phyloP scores from a whole-genome alignment of 306 rosid species.

The Malus fusca region DNA sequence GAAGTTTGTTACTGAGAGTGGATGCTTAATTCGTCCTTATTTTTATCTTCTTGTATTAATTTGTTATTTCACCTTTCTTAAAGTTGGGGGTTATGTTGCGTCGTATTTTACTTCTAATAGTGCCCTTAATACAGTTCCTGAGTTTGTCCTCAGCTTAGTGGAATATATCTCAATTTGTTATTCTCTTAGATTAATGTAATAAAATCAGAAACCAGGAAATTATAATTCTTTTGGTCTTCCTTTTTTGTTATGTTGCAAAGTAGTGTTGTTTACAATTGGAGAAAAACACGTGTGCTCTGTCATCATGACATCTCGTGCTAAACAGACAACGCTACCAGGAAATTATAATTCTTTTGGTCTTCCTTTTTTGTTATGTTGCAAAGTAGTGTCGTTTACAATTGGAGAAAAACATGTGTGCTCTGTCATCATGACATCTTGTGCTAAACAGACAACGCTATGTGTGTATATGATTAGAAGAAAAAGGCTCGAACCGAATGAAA shows the following conservation, averaged over 20 bases:
- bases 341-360: constrained; percentile 20
- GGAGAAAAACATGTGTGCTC: background rate
- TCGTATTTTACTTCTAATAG: constrained; percentile 3
- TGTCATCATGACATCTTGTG: no score
- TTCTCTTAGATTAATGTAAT: constrained; percentile 37
- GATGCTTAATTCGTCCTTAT: constrained; percentile 7
- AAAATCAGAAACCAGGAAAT: constrained; percentile 20
- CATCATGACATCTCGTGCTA: no score
- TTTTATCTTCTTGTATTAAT: background rate
- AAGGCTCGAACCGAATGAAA: no score
- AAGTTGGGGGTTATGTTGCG: constrained; percentile 20
- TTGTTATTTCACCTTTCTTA: constrained; percentile 11
- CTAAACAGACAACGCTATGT: no score
- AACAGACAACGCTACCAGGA: background rate
- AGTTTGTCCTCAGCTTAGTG: constrained; percentile 12
- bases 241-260: no score
- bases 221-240: constrained; percentile 19
- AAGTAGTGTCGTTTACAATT: no score
- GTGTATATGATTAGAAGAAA: no score
- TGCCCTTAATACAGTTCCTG: background rate
- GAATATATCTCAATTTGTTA: constrained; percentile 31
- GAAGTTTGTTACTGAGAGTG: constrained; percentile 18
- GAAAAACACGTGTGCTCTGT: background rate
- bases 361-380: background rate
- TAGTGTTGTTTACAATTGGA: no score